Percentiles rank a stretch among this genome's conserved stretches.
Evolutionary conservation across 352 stramenopile species (phyloP).

Genomic region (Peronospora tabacina): DNA sequence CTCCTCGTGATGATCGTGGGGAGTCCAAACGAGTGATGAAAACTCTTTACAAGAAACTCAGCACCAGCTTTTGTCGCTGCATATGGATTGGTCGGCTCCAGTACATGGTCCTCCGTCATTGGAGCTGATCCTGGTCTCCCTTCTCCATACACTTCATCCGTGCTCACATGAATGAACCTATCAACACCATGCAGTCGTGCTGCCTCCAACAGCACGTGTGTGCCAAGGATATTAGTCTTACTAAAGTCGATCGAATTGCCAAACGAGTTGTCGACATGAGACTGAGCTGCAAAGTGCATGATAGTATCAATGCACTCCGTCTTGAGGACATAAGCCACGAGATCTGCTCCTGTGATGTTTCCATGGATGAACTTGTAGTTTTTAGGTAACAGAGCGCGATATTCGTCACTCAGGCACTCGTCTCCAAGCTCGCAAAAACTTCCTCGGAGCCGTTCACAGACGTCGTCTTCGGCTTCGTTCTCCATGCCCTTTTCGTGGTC

Average conservation of each 20-base stretch:
- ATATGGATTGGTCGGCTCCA: conserved; percentile 96
- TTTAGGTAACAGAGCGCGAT: conserved; percentile 25
- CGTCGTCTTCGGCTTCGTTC: conserved; percentile 29
- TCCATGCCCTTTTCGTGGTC: conserved; percentile 8
- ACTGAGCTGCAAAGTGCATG: conserved; percentile 98
- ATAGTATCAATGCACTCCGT: conserved; percentile 96
- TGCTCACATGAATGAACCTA: conserved; percentile 96
- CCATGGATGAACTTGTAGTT: conserved; percentile 97
- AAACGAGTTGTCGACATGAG: conserved; percentile 97
- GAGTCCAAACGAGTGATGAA: conserved; percentile 90
- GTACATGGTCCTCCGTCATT: conserved; percentile 93
- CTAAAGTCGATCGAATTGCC: conserved; percentile 98
- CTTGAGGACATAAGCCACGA: conserved; percentile 92
- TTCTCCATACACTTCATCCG: conserved; percentile 98
- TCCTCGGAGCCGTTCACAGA: conserved; percentile 38
- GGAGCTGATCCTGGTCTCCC: conserved; percentile 82
- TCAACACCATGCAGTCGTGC: conserved; percentile 87
- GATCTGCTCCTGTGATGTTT: conserved; percentile 90
- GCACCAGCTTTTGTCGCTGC: conserved; percentile 96
- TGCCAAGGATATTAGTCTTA: conserved; percentile 97
- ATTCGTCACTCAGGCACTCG: conserved; percentile 19
- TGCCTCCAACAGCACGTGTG: conserved; percentile 95
- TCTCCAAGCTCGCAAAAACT: conserved; percentile 54
- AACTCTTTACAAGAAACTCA: conserved; percentile 96
- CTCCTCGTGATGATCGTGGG: conserved; percentile 96